Percentiles rank a stretch among this genome's conserved stretches.
phyloP scores from a whole-genome alignment of 116 monocot species.

The Cymodocea nodosa region DNA sequence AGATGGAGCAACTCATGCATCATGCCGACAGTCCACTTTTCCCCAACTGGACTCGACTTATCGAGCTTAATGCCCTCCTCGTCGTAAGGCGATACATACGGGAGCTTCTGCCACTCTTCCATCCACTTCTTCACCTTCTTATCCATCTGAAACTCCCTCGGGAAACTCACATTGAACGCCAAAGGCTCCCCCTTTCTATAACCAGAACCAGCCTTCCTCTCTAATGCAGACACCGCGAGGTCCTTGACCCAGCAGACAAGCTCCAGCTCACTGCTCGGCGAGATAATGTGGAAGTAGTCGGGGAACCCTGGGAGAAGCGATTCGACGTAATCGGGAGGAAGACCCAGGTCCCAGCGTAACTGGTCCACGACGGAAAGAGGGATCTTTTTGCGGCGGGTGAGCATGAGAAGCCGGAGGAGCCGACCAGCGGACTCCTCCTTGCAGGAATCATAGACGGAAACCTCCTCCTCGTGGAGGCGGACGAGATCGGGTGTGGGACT shows the following conservation, averaged over 20 bases:
- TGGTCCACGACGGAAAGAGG: constrained; percentile 44
- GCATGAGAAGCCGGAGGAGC: constrained; percentile 85
- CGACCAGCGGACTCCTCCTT: constrained; percentile 49
- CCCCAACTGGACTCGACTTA: constrained; percentile 35
- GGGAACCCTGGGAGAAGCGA: constrained; percentile 67
- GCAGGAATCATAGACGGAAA: constrained; percentile 16
- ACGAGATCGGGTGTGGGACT: neutral
- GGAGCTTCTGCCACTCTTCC: constrained; percentile 84
- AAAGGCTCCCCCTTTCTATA: constrained; percentile 41
- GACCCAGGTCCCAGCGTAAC: constrained; percentile 72
- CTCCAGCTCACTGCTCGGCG: constrained; percentile 36
- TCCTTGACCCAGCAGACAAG: constrained; percentile 65
- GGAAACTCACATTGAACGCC: constrained; percentile 47
- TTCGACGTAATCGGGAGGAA: constrained; percentile 49
- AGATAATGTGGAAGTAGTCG: constrained; percentile 59
- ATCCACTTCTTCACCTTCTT: constrained; percentile 84
- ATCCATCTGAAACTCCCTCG: constrained; percentile 52
- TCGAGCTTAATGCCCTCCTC: constrained; percentile 24
- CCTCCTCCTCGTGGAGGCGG: constrained; percentile 14
- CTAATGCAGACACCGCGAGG: constrained; percentile 67
- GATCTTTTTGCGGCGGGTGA: constrained; percentile 35
- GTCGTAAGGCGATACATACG: constrained; percentile 83
- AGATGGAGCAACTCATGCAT: constrained; percentile 66
- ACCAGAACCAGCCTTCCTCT: constrained; percentile 41
- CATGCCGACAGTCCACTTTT: constrained; percentile 76